phyloP scores from a whole-genome alignment of 192 early-diverging fungal species.

The Coemansia sp. region DNA sequence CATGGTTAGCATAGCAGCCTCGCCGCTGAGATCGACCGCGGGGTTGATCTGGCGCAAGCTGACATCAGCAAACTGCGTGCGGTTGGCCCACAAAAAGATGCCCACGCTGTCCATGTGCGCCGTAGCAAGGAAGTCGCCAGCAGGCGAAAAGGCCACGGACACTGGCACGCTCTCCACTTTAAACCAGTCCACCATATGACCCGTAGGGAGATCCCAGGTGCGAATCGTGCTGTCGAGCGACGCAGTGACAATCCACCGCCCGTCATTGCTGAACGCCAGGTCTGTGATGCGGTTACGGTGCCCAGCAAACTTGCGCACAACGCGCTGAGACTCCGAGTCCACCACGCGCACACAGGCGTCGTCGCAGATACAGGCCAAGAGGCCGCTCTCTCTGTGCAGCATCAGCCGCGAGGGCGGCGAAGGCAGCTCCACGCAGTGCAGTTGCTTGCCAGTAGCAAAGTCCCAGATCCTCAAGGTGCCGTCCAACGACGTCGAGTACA shows the following conservation, averaged over 20 bases:
- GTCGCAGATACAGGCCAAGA: conserved; percentile 82
- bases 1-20: conserved; percentile 47
- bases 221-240: conserved; percentile 85
- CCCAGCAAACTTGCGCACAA: conserved; percentile 88
- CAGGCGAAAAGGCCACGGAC: conserved; percentile 85
- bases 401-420: conserved; percentile 63
- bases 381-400: conserved; percentile 69
- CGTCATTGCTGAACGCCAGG: conserved; percentile 88
- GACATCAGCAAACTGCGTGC: conserved; percentile 73
- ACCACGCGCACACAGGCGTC: conserved; percentile 86
- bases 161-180: conserved; percentile 73
- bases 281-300: conserved; percentile 88
- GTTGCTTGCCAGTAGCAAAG: conserved; percentile 64
- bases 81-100: conserved; percentile 92
- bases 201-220: conserved; percentile 96
- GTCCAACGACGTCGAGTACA: conserved; percentile 83
- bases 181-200: conserved; percentile 85
- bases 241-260: conserved; percentile 82
- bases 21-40: not conserved
- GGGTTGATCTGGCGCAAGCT: conserved; percentile 63
- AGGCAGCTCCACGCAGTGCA: conserved; percentile 65
- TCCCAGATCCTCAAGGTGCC: conserved; percentile 78
- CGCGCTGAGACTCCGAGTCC: conserved; percentile 75
- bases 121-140: conserved; percentile 89
- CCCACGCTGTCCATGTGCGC: conserved; percentile 91